These are phyloP conservation scores for Quercus gilva DNA, from an alignment of 306 rosid species.

Conservation along the genomic window DNA sequence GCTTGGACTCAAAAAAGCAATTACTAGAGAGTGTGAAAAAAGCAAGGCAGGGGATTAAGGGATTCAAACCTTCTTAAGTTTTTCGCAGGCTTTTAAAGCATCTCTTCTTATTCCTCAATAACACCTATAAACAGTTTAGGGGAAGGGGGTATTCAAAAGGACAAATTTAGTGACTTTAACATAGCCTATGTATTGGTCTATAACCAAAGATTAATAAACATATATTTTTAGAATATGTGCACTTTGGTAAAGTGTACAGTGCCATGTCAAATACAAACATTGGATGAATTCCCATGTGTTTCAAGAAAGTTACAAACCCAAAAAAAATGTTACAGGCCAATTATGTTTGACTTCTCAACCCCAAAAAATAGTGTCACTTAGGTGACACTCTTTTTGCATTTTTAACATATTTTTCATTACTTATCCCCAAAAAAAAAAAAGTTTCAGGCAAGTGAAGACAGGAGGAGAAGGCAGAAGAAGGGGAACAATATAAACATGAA, in stretches of 20 bases:
- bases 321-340: background rate
- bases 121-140: constrained; percentile 52
- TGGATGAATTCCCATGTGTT: background rate
- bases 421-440: background rate
- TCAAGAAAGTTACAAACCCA: background rate
- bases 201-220: background rate
- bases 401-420: too few relatives aligned
- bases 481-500: background rate
- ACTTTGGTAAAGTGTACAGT: background rate
- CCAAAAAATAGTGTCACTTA: background rate
- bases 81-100: constrained; percentile 85
- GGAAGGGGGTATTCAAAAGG: constrained; percentile 19
- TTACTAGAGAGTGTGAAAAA: constrained; percentile 3
- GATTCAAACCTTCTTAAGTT: constrained; percentile 86
- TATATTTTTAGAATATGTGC: background rate
- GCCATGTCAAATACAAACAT: background rate
- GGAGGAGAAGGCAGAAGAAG: background rate
- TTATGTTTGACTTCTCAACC: background rate
- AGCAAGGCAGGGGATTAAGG: constrained; percentile 14
- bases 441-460: background rate
- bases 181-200: background rate
- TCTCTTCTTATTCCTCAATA: constrained; percentile 95
- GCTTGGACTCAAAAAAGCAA: constrained; percentile 13
- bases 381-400: too few relatives aligned
- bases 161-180: constrained; percentile 5